A percentile compares a stretch with the other conserved stretches of the same genome.
Conservation (phyloP, 208 protist species). For the Vickermania spadyakhi region DNA sequence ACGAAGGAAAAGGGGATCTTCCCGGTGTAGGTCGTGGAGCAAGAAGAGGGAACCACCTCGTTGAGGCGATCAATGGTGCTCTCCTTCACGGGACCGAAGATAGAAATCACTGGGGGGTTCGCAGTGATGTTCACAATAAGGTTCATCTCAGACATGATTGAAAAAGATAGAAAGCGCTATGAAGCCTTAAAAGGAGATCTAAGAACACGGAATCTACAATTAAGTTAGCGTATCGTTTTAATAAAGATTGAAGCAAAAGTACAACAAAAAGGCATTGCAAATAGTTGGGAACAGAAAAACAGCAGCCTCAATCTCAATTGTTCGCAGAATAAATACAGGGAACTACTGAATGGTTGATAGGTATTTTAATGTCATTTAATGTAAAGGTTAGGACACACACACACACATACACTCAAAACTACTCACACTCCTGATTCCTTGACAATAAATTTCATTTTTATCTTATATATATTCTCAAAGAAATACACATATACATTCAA, state of each 20-base stretch:
- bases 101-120: constrained; percentile 82
- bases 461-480: no score
- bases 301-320: no score
- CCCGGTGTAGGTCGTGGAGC: constrained; percentile 79
- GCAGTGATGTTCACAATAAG: constrained; percentile 86
- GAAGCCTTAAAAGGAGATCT: constrained; percentile 5
- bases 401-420: no score
- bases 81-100: constrained; percentile 85
- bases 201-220: constrained; percentile 1
- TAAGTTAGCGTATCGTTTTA: constrained; percentile 8
- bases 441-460: no score
- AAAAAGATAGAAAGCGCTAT: background rate
- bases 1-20: constrained; percentile 69
- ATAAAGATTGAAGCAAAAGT: constrained; percentile 10
- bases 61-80: constrained; percentile 85
- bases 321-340: no score
- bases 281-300: no score
- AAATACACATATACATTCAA: no score
- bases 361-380: no score
- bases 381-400: no score
- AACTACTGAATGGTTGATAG: no score
- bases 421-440: no score
- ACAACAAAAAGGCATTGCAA: background rate
- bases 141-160: constrained; percentile 64
- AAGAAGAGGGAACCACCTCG: constrained; percentile 63